A percentile compares a stretch with the other conserved stretches of the same genome.
Conservation (phyloP, 2,329 filamentous ascomycete genomes). For the Aspergillus sojae region DNA sequence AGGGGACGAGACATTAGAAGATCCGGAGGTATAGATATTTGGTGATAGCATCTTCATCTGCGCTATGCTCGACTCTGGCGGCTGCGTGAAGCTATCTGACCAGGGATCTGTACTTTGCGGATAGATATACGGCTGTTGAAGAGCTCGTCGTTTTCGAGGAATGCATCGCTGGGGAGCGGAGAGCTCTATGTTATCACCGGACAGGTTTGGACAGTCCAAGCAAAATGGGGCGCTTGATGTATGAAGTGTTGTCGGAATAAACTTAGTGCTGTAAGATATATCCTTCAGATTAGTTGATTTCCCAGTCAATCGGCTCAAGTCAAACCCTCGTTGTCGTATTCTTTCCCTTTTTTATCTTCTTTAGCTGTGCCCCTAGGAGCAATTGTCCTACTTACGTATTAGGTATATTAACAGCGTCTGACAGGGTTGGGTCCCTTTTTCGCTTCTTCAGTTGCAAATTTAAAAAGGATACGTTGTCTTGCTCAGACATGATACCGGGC, state of each 20-base stretch:
- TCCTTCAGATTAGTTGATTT: conserved; percentile 1
- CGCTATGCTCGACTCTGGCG: conserved; percentile 1
- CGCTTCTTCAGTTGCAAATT: conserved; percentile 26
- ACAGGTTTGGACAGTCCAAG: conserved; percentile 15
- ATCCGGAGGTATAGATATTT: conserved; percentile 9
- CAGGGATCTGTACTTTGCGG: conserved; percentile 12
- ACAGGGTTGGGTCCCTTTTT: conserved; percentile 24
- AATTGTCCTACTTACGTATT: conserved; percentile 17
- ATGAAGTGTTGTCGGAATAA: conserved; percentile 21
- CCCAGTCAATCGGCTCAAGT: not conserved
- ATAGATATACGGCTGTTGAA: conserved; percentile 21
- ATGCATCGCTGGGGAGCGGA: conserved; percentile 13
- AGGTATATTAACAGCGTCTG: conserved; percentile 17
- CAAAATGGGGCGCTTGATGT: conserved; percentile 17
- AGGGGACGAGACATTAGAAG: conserved; percentile 19
- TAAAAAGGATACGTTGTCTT: conserved; percentile 7
- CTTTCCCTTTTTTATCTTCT: not conserved
- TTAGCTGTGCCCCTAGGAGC: not conserved
- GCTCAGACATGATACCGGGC: conserved; percentile 15
- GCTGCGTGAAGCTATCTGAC: conserved; percentile 1
- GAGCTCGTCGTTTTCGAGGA: conserved; percentile 20
- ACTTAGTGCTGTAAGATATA: conserved; percentile 2
- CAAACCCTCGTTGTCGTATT: not conserved
- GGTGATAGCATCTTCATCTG: conserved; percentile 10
- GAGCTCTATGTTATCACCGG: conserved; percentile 15